phyloP scores from a whole-genome alignment of 2,329 filamentous ascomycete species.

The Diaporthe citriasiana region DNA sequence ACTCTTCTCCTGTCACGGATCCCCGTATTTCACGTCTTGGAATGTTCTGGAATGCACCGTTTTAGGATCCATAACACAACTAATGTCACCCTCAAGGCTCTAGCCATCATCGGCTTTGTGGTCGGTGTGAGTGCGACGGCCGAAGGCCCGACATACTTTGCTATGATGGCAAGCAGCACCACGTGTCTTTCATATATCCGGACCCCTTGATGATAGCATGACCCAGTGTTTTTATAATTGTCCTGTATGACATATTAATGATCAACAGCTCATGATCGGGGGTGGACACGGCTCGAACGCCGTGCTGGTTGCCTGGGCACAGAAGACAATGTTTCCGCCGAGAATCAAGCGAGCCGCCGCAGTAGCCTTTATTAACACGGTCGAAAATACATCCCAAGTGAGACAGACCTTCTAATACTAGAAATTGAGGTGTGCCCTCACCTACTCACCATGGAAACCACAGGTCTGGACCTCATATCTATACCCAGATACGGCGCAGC shows the following conservation, averaged over 20 bases:
- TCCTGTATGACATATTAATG: neutral
- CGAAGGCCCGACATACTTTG: neutral
- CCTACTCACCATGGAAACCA: conserved; percentile 42
- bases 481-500: conserved; percentile 45
- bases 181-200: neutral
- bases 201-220: neutral
- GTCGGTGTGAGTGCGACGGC: conserved; percentile 31
- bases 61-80: no score
- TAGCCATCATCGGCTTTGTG: conserved; percentile 41
- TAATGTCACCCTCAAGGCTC: no score
- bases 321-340: neutral
- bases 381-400: neutral
- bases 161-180: neutral
- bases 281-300: neutral
- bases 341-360: neutral
- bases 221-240: no score
- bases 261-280: neutral
- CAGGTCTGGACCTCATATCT: conserved; percentile 45
- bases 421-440: neutral
- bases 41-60: no score
- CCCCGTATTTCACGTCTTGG: no score
- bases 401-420: neutral
- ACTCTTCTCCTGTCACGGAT: no score
- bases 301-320: neutral
- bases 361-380: neutral